These are phyloP conservation scores for Pseudomonodictys pantanalensis DNA, from an alignment of 495 filamentous ascomycete species.

Conservation along the genomic window DNA sequence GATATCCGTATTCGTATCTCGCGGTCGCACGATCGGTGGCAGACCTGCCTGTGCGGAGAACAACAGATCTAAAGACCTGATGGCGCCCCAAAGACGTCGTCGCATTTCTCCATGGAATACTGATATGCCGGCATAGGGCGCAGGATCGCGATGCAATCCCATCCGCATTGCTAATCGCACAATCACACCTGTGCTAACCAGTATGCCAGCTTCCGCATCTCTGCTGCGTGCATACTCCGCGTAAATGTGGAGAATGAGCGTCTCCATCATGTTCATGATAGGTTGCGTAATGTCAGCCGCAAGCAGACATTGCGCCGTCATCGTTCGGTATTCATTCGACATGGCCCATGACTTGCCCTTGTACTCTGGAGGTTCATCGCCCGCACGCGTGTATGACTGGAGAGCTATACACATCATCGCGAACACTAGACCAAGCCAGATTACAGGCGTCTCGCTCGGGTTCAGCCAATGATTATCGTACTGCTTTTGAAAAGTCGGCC, in stretches of 20 bases:
- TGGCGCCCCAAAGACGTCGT: slow-evolving; percentile 80
- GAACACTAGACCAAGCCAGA: slow-evolving; percentile 89
- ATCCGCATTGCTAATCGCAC: slow-evolving; percentile 86
- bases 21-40: slow-evolving; percentile 79
- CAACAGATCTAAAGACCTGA: slow-evolving; percentile 75
- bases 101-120: slow-evolving; percentile 92
- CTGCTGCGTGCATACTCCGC: slow-evolving; percentile 74
- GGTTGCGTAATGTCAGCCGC: slow-evolving; percentile 89
- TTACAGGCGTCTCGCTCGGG: slow-evolving; percentile 71
- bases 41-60: slow-evolving; percentile 90
- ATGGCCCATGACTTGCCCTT: slow-evolving; percentile 52
- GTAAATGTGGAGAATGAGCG: slow-evolving; percentile 79
- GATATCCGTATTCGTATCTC: slow-evolving; percentile 80
- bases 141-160: slow-evolving; percentile 92
- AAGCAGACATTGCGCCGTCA: slow-evolving; percentile 83
- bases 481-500: slow-evolving; percentile 78
- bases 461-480: slow-evolving; percentile 87
- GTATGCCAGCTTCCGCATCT: slow-evolving; percentile 78
- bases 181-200: slow-evolving; percentile 77
- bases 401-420: slow-evolving; percentile 85
- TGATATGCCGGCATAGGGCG: slow-evolving; percentile 74
- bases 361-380: slow-evolving; percentile 88
- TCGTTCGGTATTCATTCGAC: slow-evolving; percentile 72
- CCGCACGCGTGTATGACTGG: slow-evolving; percentile 84
- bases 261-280: slow-evolving; percentile 80